phyloP scores from a whole-genome alignment of 495 filamentous ascomycete genomes.

The Glonium stellatum region DNA sequence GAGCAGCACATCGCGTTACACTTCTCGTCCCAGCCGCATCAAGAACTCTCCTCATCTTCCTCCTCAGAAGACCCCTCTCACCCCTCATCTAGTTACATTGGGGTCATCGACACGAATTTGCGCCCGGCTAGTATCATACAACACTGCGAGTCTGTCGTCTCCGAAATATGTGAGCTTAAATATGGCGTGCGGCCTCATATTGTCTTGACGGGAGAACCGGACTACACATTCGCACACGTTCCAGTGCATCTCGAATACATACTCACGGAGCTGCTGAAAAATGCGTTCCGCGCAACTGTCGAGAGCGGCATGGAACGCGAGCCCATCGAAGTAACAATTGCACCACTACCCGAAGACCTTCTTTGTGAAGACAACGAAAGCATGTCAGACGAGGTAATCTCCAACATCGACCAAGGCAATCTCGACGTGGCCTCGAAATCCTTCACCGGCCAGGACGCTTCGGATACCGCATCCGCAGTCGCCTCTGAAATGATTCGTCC shows the following conservation, averaged over 20 bases:
- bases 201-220: constrained; percentile 72
- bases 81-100: constrained; percentile 65
- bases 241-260: constrained; percentile 97
- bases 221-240: constrained; percentile 79
- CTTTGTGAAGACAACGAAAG: constrained; percentile 5
- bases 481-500: constrained; percentile 43
- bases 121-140: constrained; percentile 74
- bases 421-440: constrained; percentile 27
- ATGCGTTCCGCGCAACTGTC: constrained; percentile 87
- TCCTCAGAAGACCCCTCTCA: constrained; percentile 39
- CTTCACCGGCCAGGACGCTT: constrained; percentile 30
- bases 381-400: neutral
- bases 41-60: constrained; percentile 35
- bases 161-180: constrained; percentile 91
- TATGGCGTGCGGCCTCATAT: constrained; percentile 84
- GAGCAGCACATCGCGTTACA: constrained; percentile 96
- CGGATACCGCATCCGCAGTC: constrained; percentile 42
- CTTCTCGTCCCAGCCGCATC: constrained; percentile 67
- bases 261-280: constrained; percentile 90
- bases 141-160: constrained; percentile 78
- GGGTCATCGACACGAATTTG: constrained; percentile 91
- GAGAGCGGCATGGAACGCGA: constrained; percentile 72
- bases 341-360: constrained; percentile 63
- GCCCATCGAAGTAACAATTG: constrained; percentile 86
- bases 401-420: constrained; percentile 33